Evolutionary conservation across 1,284 basidiomycete genomes (phyloP), one percentile per base, ranked within the genome.

Genomic region (Trichosporon asahii): DNA sequence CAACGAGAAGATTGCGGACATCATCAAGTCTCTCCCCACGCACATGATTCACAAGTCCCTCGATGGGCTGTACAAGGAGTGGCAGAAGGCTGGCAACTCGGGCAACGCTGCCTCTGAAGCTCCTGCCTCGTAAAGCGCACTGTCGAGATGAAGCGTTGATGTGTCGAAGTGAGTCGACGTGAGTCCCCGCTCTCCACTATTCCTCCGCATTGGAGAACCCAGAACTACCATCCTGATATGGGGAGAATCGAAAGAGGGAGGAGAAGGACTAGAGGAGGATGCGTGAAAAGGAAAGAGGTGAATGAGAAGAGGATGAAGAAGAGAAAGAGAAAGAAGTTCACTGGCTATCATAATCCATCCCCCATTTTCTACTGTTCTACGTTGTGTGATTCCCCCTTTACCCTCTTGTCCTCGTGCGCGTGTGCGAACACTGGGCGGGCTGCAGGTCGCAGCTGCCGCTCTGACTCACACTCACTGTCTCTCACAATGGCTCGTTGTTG

Each of bases 31-130:
- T 78, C 81, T 98, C 73, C 95, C 95, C 23, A 89, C 88, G 29
- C 90, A 93, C 79, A 85, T 95, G 78, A 87, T 95, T 74, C 90
- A 92, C 84, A 93, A 93, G 84, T 92, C 91, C 76, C 83, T 96
- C 80, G 94, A 97, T 84, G 92, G 92, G 60, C 91, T 96, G 78
- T 96, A 94, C 85, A 92, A 92, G 80, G 93, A 95, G 82, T 85
- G 93, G 93, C 49, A 53, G 49, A 53, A 53, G 49, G 49, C 49
- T 3, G 49, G 49, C 3, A 53, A 53, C 49, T n/a, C 49, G 2
- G 46, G 46, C 21, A 23, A 3, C 9, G 46, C 46, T 18, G 46
- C 46, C 46, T 5, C 21, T 11, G 49, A 53, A 8, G 23, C n/a
- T 8, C n/a, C 49, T 8, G 49, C 49, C 21, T 53, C 21, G 9